A percentile compares a stretch with the other conserved stretches of the same genome.
These are phyloP conservation scores for Brassica balearica DNA, from an alignment of 441 rosid species.

Conservation along the genomic window DNA sequence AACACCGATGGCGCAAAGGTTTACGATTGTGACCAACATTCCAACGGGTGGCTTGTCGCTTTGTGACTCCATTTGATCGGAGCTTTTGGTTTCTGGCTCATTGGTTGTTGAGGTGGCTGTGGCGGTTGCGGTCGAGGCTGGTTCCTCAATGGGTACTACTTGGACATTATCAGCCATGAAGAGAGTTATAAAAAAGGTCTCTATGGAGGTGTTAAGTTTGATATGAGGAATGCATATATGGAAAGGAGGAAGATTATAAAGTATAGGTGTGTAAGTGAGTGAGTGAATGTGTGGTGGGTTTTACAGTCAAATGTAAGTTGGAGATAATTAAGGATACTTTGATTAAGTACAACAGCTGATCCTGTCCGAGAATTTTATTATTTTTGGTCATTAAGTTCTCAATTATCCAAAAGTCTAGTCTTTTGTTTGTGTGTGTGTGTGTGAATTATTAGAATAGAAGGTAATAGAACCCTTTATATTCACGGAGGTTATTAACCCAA, in stretches of 20 bases:
- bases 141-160: slow-evolving; percentile 38
- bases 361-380: slow-evolving; percentile 21
- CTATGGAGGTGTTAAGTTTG: slow-evolving; percentile 24
- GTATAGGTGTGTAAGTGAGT: slow-evolving; percentile 3
- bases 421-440: not conserved
- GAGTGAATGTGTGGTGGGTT: slow-evolving; percentile 42
- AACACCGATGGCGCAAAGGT: slow-evolving; percentile 42
- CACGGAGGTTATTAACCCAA: not conserved
- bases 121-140: slow-evolving; percentile 19
- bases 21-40: slow-evolving; percentile 23
- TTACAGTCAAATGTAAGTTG: slow-evolving; percentile 41
- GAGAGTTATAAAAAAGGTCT: slow-evolving; percentile 1
- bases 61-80: slow-evolving; percentile 40
- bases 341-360: slow-evolving; percentile 27
- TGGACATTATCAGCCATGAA: slow-evolving; percentile 49
- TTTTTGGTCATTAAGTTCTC: not conserved
- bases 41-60: slow-evolving; percentile 27
- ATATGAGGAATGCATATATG: slow-evolving; percentile 22
- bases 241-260: slow-evolving; percentile 8
- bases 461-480: not conserved
- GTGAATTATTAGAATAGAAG: not conserved
- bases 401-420: not conserved
- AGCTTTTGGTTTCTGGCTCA: slow-evolving; percentile 30
- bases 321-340: slow-evolving; percentile 34
- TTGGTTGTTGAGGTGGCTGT: not conserved